phyloP scores from a whole-genome alignment of 441 rosid species.

The Gossypium gossypioides region DNA sequence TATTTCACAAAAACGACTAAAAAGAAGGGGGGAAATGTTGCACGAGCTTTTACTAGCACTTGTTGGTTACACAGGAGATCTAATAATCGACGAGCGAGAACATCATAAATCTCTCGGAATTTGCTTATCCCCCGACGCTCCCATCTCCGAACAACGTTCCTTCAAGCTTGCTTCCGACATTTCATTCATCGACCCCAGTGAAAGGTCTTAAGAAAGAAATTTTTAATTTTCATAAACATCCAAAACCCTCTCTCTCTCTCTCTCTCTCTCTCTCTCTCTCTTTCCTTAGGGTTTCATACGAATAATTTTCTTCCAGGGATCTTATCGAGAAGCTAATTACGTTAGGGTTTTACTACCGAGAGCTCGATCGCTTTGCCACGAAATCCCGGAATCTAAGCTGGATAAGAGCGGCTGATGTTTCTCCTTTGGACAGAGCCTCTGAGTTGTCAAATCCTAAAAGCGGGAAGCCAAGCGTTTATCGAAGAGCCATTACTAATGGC shows the following conservation, averaged over 20 bases:
- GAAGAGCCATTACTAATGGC: conserved; percentile 90
- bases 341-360: conserved; percentile 81
- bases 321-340: conserved; percentile 68
- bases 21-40: conserved; percentile 33
- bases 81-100: conserved; percentile 79
- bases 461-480: conserved; percentile 52
- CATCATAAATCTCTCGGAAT: conserved; percentile 52
- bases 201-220: conserved; percentile 33
- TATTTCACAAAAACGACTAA: not conserved
- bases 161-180: conserved; percentile 86
- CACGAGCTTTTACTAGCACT: conserved; percentile 85
- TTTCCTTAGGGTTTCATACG: not conserved
- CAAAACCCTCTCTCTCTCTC: not conserved
- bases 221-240: not conserved
- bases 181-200: conserved; percentile 79
- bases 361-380: conserved; percentile 73
- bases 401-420: conserved; percentile 48
- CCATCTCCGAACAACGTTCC: conserved; percentile 53
- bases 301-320: conserved; percentile 38
- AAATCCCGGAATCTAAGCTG: conserved; percentile 77
- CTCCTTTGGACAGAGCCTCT: conserved; percentile 43
- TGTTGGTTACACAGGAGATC: conserved; percentile 86
- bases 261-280: no score
- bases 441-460: conserved; percentile 34
- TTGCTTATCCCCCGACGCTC: conserved; percentile 41